Evolutionary conservation across 495 filamentous ascomycete species (phyloP), one percentile per base, ranked within the genome.

Genomic region (Neurospora sp.): DNA sequence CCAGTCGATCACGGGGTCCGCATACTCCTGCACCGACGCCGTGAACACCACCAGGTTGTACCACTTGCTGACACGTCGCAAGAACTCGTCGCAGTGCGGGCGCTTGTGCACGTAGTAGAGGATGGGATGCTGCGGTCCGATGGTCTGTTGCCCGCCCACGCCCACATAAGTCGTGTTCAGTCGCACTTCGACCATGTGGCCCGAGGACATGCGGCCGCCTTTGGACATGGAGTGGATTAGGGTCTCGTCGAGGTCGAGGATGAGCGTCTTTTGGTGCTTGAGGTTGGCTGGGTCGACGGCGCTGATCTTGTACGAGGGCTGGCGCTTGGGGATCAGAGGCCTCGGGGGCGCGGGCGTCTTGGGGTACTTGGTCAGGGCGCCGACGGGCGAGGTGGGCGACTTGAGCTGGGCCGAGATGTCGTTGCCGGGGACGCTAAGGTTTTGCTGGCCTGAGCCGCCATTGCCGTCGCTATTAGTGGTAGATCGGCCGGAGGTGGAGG

Each of bases 151-250:
- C 45, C 87, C 90, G 47, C 90, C 89, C 39, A 88, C 87, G 39
- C 86, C 85, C 70, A 88, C 82, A 72, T 89, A 85, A 41, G 88
- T 86, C 22, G 87, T 87, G 76, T 90, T 89, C 69, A 98, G 87
- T 77, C 95, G 96, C 75, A 99, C 96, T 83, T 99, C 96, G 40
- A 99, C 95, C 96, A 98, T 98, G 82, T 99, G 96, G 31, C 96
- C 96, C 37, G 92, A 94, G 75, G 91, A 93, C 94, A 97, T 98
- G 47, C 94, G 89, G 42, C 95, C 94, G 38, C 96, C 96, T 80
- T 97, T 98, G 65, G 95, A 93, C 82, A 98, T 91, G 79, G 94
- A 97, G 83, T 99, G 96, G 77, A 99, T 98, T 70, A 99, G 84
- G 0, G 96, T 99, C 78, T 99, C 96, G 80, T 99, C 96, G 18